Conservation (phyloP, 2,329 filamentous ascomycete species). For the Alternaria hordeiaustralica region DNA sequence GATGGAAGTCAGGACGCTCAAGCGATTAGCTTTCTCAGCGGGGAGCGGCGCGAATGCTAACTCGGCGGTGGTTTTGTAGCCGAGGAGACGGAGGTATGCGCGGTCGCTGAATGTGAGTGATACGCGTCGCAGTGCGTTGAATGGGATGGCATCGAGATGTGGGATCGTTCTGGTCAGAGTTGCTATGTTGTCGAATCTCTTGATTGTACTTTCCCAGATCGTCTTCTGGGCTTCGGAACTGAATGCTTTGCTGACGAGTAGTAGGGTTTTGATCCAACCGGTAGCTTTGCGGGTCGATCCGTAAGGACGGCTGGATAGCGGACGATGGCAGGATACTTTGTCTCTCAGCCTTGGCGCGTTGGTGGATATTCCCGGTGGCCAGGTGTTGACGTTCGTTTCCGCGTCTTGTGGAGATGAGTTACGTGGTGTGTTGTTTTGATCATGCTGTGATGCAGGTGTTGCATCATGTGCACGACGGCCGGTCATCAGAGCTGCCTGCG, state of each 20-base stretch:
- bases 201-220: neutral
- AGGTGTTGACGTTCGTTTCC: rapidly evolving
- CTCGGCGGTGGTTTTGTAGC: neutral
- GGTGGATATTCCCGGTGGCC: neutral
- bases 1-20: rapidly evolving
- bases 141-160: neutral
- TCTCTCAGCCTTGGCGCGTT: neutral
- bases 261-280: neutral
- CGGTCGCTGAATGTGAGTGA: neutral
- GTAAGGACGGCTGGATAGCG: neutral
- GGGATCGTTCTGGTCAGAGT: neutral
- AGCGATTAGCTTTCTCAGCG: neutral
- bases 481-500: neutral
- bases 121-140: neutral
- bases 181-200: neutral
- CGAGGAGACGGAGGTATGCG: neutral
- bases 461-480: neutral
- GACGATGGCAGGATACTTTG: neutral
- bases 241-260: neutral
- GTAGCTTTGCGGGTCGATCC: neutral
- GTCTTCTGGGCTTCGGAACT: neutral
- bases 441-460: neutral
- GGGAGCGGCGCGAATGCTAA: neutral
- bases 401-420: neutral
- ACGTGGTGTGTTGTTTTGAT: neutral